Conservation (phyloP, 2,329 filamentous ascomycete species). For the Fusarium guadeloupense region DNA sequence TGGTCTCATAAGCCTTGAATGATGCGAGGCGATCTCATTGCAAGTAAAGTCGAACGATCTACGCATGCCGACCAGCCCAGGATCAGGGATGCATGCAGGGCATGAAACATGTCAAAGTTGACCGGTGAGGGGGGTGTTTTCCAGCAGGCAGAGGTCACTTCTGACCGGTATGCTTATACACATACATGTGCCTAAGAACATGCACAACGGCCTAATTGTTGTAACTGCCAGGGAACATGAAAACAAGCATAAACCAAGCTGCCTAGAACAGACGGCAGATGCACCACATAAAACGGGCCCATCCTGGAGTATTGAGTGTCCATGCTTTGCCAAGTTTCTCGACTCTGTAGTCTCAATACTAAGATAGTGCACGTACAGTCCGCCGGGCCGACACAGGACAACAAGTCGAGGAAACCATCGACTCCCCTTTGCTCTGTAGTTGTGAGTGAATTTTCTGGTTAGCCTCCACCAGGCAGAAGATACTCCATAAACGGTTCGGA, state of each 20-base stretch:
- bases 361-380: background rate
- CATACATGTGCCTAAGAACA: conserved; percentile 7
- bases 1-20: conserved; percentile 17
- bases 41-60: conserved; percentile 26
- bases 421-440: background rate
- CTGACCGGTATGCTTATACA: conserved; percentile 14
- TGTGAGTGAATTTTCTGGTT: background rate
- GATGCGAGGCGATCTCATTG: conserved; percentile 17
- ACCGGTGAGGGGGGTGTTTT: conserved; percentile 31
- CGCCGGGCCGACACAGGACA: background rate
- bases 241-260: conserved; percentile 35
- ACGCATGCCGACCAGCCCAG: conserved; percentile 8
- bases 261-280: conserved; percentile 10
- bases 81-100: conserved; percentile 25
- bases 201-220: conserved; percentile 14
- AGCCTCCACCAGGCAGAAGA: background rate
- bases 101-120: conserved; percentile 36
- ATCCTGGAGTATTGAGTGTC: background rate
- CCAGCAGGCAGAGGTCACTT: conserved; percentile 29
- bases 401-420: background rate
- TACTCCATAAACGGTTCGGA: background rate
- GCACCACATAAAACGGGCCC: background rate
- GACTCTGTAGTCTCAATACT: too few relatives aligned
- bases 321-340: conserved; percentile 4
- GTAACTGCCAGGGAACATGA: conserved; percentile 1